phyloP scores from a whole-genome alignment of 495 filamentous ascomycete genomes.

The Aspergillus ellipticus region DNA sequence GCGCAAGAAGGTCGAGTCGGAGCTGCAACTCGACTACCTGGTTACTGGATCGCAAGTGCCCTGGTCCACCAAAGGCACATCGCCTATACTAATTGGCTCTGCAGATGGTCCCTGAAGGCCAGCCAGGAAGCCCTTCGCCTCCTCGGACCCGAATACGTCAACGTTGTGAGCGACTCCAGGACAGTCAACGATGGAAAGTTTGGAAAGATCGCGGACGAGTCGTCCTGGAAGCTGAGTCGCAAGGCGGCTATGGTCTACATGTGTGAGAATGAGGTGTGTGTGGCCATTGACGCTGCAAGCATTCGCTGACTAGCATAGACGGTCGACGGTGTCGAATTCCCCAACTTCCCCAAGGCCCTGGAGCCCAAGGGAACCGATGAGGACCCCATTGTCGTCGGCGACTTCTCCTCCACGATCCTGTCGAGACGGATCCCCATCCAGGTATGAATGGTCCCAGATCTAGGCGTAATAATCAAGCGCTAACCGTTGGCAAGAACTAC shows the following conservation, averaged over 20 bases:
- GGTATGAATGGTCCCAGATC: constrained; percentile 1
- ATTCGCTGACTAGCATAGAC: constrained; percentile 17
- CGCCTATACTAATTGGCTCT: constrained; percentile 6
- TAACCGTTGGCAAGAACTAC: constrained; percentile 47
- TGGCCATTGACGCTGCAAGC: neutral
- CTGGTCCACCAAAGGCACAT: neutral
- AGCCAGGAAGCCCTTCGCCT: constrained; percentile 76
- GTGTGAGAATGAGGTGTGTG: constrained; percentile 82
- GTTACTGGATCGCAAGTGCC: constrained; percentile 65
- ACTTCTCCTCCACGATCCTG: constrained; percentile 75
- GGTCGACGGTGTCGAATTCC: constrained; percentile 89
- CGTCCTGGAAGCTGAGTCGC: constrained; percentile 70
- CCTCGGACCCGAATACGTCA: constrained; percentile 72
- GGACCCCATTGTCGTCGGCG: constrained; percentile 69
- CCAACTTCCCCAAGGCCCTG: constrained; percentile 62
- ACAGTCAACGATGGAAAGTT: constrained; percentile 79
- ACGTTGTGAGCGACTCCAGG: constrained; percentile 70
- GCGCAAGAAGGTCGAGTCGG: constrained; percentile 56
- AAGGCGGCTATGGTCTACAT: constrained; percentile 78
- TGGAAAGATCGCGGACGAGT: constrained; percentile 72
- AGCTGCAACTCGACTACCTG: constrained; percentile 80
- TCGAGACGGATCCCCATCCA: constrained; percentile 62
- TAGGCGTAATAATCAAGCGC: neutral
- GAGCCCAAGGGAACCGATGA: constrained; percentile 49
- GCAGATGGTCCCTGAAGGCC: constrained; percentile 85